Conservation (phyloP, 208 protist species). For the Acanthamoeba rhysodes region DNA sequence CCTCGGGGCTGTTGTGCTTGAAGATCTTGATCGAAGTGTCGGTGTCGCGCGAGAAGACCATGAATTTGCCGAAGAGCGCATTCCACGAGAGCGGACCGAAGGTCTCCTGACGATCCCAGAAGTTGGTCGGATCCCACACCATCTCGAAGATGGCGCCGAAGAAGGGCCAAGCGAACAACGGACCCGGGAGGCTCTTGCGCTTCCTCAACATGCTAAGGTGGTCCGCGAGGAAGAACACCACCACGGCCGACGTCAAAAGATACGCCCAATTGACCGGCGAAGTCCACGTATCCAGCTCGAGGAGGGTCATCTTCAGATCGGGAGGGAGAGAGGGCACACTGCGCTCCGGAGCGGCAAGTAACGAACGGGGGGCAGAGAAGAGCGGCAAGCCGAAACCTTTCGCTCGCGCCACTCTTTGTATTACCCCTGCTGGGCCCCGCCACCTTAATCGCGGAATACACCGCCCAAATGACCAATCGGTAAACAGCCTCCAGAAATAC, state of each 20-base stretch:
- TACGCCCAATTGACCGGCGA: conserved; percentile 51
- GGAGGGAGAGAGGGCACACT: not conserved
- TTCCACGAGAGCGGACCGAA: conserved; percentile 87
- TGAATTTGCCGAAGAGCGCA: conserved; percentile 82
- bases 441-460: not conserved
- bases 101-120: conserved; percentile 85
- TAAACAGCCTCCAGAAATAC: too few species aligned
- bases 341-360: not conserved
- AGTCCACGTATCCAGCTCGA: conserved; percentile 56
- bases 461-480: too few species aligned
- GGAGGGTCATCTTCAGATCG: conserved; percentile 1
- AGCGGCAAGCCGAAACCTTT: too few species aligned
- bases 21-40: conserved; percentile 76
- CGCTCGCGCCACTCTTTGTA: not conserved
- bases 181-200: conserved; percentile 83
- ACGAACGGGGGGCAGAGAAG: not conserved
- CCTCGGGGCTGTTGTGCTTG: conserved; percentile 73
- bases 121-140: conserved; percentile 84
- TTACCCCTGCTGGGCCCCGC: not conserved
- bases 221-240: conserved; percentile 65
- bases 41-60: conserved; percentile 71
- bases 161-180: conserved; percentile 83
- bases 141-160: conserved; percentile 87
- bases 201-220: conserved; percentile 75
- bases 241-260: conserved; percentile 28